These are phyloP conservation scores for Hura crepitans DNA, from an alignment of 441 rosid species.

Conservation along the genomic window DNA sequence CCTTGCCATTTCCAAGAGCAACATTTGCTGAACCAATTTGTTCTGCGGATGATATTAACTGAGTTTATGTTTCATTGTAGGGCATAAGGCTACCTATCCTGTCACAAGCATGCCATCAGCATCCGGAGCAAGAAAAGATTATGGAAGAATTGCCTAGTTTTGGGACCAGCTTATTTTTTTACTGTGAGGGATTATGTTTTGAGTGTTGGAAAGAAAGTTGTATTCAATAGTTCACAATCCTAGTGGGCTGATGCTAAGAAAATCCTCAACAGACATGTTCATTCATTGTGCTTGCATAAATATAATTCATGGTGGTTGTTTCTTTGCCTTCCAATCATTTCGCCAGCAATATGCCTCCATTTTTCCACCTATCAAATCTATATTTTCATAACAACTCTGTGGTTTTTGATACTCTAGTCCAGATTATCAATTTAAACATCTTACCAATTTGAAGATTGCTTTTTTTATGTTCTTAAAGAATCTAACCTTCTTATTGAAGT, in stretches of 20 bases:
- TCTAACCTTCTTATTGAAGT: slow-evolving; percentile 25
- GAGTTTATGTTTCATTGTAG: slow-evolving; percentile 40
- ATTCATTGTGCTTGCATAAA: slow-evolving; percentile 68
- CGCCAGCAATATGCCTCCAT: slow-evolving; percentile 1
- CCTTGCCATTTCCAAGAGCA: not conserved
- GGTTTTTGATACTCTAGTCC: not conserved
- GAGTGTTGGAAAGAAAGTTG: slow-evolving; percentile 53
- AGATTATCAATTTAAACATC: not conserved
- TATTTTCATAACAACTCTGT: not conserved
- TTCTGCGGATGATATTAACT: slow-evolving; percentile 12
- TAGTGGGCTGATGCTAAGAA: slow-evolving; percentile 55
- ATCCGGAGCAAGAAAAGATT: slow-evolving; percentile 88
- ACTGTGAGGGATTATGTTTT: slow-evolving; percentile 44
- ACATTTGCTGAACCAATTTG: not conserved
- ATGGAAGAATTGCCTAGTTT: slow-evolving; percentile 72
- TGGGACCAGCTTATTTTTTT: slow-evolving; percentile 27
- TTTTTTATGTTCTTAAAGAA: slow-evolving; percentile 19
- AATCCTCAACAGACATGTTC: slow-evolving; percentile 43
- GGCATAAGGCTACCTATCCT: slow-evolving; percentile 76
- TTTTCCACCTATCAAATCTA: not conserved
- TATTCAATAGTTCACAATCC: slow-evolving; percentile 53
- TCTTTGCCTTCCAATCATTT: slow-evolving; percentile 8
- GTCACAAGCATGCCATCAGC: slow-evolving; percentile 65
- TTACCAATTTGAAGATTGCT: slow-evolving; percentile 1
- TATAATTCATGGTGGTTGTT: slow-evolving; percentile 41